Percentiles rank a stretch among this genome's conserved stretches.
phyloP scores from a whole-genome alignment of 2,329 filamentous ascomycete species.

The Neonectria coccinea region DNA sequence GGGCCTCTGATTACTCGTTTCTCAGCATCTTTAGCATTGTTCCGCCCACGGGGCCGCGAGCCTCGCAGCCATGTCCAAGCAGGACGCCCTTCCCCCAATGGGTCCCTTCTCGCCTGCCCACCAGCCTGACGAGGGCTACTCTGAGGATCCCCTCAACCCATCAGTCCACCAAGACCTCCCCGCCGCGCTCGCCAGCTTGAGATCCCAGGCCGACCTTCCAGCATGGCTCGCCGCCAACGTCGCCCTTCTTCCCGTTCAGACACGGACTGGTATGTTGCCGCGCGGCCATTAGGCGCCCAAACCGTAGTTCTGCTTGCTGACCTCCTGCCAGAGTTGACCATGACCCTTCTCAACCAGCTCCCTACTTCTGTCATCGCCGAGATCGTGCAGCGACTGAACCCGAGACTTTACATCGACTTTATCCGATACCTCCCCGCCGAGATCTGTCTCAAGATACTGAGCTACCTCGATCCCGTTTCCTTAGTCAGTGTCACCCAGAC shows the following conservation, averaged over 20 bases:
- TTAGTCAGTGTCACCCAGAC: conserved; percentile 82
- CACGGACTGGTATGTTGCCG: conserved; percentile 60
- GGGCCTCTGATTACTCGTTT: not conserved
- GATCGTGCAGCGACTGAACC: conserved; percentile 83
- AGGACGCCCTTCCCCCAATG: conserved; percentile 50
- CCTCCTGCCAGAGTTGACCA: conserved; percentile 75
- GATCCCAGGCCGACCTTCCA: conserved; percentile 58
- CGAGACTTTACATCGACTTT: conserved; percentile 93
- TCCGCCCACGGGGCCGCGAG: conserved; percentile 34
- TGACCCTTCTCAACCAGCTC: conserved; percentile 80
- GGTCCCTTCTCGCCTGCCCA: conserved; percentile 63
- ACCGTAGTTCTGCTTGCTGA: conserved; percentile 25
- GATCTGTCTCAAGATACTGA: conserved; percentile 89
- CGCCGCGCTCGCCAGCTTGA: conserved; percentile 50
- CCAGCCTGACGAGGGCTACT: conserved; percentile 87
- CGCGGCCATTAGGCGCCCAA: not conserved
- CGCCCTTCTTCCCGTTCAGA: conserved; percentile 59
- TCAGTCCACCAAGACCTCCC: conserved; percentile 50
- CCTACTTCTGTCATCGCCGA: conserved; percentile 83
- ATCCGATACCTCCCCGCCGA: conserved; percentile 87
- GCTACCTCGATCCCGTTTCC: conserved; percentile 84
- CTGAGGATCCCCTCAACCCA: conserved; percentile 75
- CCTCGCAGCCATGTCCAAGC: conserved; percentile 46
- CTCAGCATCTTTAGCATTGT: conserved; percentile 21
- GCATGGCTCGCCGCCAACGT: conserved; percentile 64